Base-by-base conservation (phyloP, 164 flowering plant species). In the Cinnamomum micranthum region DNA sequence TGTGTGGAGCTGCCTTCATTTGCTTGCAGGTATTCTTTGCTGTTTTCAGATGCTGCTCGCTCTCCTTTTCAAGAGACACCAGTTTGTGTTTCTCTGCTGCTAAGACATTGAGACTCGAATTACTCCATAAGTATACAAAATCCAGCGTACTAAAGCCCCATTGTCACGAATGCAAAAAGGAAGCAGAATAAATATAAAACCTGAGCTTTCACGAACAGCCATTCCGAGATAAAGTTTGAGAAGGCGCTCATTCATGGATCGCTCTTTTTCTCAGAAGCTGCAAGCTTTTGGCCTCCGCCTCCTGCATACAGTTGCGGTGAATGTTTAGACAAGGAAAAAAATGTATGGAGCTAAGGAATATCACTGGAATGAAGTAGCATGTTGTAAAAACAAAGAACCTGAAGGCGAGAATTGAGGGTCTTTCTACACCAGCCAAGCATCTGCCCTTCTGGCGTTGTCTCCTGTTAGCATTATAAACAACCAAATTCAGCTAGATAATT, bases 151-250 rank as follows among this genome's bases (percentile, higher is more conserved):
- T 22, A 22, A 25, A 76, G 35, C 24, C 47, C 70, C 20, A 41
- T 6, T 28, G 60, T 13, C 35, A 68, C 50, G n/a, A 20, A 67
- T 15, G 47, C 33, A 75, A 59, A 66, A 14, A 19, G n/a, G 20
- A 33, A 28, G 55, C 9, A 13, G 55, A 22, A 41, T 50, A 65
- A 76, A 74, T 28, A 74, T 65, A 77, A 41, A 73, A 95, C 99
- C 97, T 96, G 99, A 67, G 97, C 97, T 82, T n/a, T 96, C 99
- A 71, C 94, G 98, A 83, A 96, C 99, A 82, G 95, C 94, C 70
- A 92, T 86, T n/a, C 73, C 98, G 87, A 69, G 99, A 96, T 71
- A 94, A 85, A 22, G 99, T 96, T 82, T 96, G 99, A 70, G 97
- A 92, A 94, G 85, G 19, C 98, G 94, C 74, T 94, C 99, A 80